Evolutionary conservation across 345 rosid genomes (phyloP).

Genomic region (Citrus unshiu): DNA sequence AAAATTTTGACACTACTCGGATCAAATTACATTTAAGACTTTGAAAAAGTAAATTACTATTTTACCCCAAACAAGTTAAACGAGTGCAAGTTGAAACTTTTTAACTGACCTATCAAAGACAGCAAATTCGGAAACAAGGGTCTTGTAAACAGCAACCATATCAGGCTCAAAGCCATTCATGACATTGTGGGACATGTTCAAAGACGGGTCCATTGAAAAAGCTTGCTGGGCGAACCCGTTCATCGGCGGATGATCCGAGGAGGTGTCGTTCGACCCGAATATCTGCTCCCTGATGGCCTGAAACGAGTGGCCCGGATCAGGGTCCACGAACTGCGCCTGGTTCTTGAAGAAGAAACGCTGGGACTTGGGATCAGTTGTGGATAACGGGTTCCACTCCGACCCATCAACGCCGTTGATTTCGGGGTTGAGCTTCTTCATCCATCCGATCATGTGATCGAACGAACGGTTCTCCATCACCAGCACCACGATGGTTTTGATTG

Average conservation of each 20-base stretch:
- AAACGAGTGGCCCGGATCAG: constrained; percentile 96
- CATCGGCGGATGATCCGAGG: constrained; percentile 68
- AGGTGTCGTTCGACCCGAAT: constrained; percentile 69
- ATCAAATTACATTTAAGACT: too few species aligned
- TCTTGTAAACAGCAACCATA: constrained; percentile 60
- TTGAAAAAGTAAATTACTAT: background rate
- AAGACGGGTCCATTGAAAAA: constrained; percentile 49
- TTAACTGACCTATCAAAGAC: constrained; percentile 64
- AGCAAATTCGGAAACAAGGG: constrained; percentile 85
- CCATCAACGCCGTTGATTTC: constrained; percentile 85
- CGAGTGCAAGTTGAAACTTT: too few species aligned
- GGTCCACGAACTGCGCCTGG: constrained; percentile 72
- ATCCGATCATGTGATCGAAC: constrained; percentile 94
- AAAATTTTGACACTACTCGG: too few species aligned
- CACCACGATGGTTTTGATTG: constrained; percentile 70
- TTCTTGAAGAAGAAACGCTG: constrained; percentile 36
- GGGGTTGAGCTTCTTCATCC: constrained; percentile 93
- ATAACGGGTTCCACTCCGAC: constrained; percentile 49
- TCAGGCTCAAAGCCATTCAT: constrained; percentile 86
- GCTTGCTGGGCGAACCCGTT: constrained; percentile 89
- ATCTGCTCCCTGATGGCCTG: constrained; percentile 89
- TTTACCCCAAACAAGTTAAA: background rate
- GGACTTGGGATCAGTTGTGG: constrained; percentile 50
- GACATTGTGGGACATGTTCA: constrained; percentile 55
- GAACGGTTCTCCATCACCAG: constrained; percentile 95